Evolutionary conservation across 441 rosid genomes (phyloP), one percentile per base, ranked within the genome.

Genomic region (Hura crepitans): DNA sequence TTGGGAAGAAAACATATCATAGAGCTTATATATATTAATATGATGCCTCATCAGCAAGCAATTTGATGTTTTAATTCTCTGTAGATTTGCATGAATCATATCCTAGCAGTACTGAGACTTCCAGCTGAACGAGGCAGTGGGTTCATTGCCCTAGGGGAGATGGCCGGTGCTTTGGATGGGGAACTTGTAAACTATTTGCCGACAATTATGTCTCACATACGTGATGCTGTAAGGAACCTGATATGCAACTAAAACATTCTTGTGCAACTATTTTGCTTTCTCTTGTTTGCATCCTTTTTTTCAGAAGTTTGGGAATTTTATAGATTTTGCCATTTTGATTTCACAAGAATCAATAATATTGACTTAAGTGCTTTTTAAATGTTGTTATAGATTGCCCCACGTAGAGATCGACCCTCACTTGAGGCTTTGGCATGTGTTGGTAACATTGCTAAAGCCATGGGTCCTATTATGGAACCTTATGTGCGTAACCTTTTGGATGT

Each of bases 131-230:
- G 99, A 69, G 97, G 94, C 63, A 96, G 97, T 80, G 99, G 97
- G 57, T 96, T 96, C 81, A 83, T 89, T 75, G 99, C 99, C 74
- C 96, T 96, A 63, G 99, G 99, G 63, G 99, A 96, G 86, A 96
- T 96, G 99, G 99, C 99, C 62, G 99, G 99, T 83, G 99, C 99
- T 79, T 81, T 96, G 84, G 98, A 96, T 71, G 99, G 98, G 78
- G 97, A 93, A 76, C 98, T 96, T 80, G 78, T 82, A 68, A 79
- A 85, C 68, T 96, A 93, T 90, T 90, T 96, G 97, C 97, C 99
- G 80, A 92, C 93, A 83, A 96, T 96, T 70, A 90, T 85, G 65
- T 69, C 93, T 88, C 97, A 88, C 82, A 85, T 96, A 75, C 96
- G 90, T 63, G 99, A 96, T 81, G 98, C 99, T 69, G 99, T 93